These are phyloP conservation scores for Arabidopsis lyrata DNA, from an alignment of 441 rosid genomes.

Conservation along the genomic window DNA sequence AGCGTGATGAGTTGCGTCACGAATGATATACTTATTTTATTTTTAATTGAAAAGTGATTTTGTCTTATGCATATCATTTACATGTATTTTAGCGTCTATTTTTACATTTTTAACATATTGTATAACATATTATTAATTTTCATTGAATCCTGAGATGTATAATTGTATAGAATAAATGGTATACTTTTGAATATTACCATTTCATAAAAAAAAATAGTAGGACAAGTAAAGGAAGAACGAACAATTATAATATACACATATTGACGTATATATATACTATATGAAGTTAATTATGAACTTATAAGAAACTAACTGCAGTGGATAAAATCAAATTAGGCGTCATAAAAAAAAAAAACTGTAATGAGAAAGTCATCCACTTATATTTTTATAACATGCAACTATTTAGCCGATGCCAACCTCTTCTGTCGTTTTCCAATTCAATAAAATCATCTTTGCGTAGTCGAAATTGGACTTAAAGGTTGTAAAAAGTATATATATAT, in stretches of 20 bases:
- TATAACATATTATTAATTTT: no score
- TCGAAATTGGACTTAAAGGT: conserved; percentile 21
- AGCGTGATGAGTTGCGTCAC: conserved; percentile 10
- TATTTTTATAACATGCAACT: background rate
- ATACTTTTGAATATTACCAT: background rate
- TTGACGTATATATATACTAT: background rate
- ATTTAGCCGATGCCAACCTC: conserved; percentile 18
- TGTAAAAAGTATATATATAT: background rate
- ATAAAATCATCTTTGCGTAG: background rate
- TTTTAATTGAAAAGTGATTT: background rate
- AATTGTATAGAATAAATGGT: background rate
- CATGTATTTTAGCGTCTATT: background rate
- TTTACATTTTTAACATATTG: background rate
- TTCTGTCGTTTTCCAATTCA: conserved; percentile 15
- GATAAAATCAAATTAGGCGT: background rate
- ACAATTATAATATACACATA: background rate
- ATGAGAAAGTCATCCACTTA: background rate
- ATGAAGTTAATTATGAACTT: background rate
- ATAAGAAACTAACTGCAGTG: background rate
- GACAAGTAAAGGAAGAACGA: background rate
- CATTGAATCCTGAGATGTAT: no score
- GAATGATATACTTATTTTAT: conserved; percentile 9
- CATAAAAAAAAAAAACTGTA: background rate
- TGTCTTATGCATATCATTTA: conserved; percentile 6
- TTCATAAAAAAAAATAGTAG: background rate